Conservation (phyloP, 2,329 filamentous ascomycete genomes). For the Cytospora leucostoma region DNA sequence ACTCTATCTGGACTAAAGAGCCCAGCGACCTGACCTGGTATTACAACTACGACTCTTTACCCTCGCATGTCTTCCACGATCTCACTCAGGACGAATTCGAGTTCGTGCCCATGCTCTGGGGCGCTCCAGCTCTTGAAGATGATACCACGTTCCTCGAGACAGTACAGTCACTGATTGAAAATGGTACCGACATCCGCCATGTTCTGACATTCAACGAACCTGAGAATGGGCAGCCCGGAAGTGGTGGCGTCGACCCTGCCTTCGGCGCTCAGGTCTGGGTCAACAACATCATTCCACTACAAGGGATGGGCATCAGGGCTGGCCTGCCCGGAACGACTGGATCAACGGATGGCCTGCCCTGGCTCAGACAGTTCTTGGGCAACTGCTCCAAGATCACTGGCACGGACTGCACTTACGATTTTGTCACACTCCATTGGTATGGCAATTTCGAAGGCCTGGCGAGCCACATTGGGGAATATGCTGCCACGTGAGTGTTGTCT, state of each 20-base stretch:
- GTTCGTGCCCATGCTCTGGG: conserved; percentile 84
- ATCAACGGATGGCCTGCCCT: conserved; percentile 58
- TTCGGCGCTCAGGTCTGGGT: conserved; percentile 70
- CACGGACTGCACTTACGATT: conserved; percentile 63
- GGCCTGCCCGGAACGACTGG: conserved; percentile 73
- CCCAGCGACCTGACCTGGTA: conserved; percentile 74
- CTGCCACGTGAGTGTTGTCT: conserved; percentile 42
- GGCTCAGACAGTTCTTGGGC: conserved; percentile 67
- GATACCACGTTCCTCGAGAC: conserved; percentile 62
- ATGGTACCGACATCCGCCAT: conserved; percentile 61
- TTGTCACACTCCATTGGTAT: conserved; percentile 67
- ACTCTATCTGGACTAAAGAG: conserved; percentile 62
- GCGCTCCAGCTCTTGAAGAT: conserved; percentile 47
- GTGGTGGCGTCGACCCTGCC: conserved; percentile 60
- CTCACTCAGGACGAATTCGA: conserved; percentile 59
- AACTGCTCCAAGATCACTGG: conserved; percentile 64
- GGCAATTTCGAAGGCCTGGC: conserved; percentile 70
- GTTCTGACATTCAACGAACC: conserved; percentile 82
- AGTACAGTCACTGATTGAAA: conserved; percentile 57
- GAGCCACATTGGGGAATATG: conserved; percentile 64
- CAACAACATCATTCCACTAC: conserved; percentile 69
- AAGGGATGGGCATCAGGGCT: conserved; percentile 63
- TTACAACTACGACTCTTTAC: conserved; percentile 71
- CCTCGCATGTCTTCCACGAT: conserved; percentile 54
- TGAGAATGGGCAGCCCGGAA: conserved; percentile 61